Evolutionary conservation across 2,329 filamentous ascomycete genomes (phyloP).

Genomic region (Fusarium verrucosum): DNA sequence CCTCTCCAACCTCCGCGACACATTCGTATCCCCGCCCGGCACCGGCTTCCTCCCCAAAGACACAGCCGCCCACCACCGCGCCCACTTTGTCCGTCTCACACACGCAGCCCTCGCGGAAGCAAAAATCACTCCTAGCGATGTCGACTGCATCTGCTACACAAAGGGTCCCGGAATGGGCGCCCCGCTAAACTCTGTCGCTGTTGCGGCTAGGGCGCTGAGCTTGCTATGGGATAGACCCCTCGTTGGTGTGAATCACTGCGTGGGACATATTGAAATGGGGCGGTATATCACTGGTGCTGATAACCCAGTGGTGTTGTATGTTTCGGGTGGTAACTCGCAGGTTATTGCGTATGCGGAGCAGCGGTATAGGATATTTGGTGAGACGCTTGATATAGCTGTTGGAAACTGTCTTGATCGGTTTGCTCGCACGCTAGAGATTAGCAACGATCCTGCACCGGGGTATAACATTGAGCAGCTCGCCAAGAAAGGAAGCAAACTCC

Average conservation of each 20-base stretch:
- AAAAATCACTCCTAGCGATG: slow-evolving; percentile 66
- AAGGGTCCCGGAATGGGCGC: slow-evolving; percentile 97
- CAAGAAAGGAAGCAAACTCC: slow-evolving; percentile 73
- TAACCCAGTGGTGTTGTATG: slow-evolving; percentile 95
- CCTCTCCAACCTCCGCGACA: slow-evolving; percentile 94
- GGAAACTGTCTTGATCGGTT: slow-evolving; percentile 98
- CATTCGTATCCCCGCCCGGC: slow-evolving; percentile 89
- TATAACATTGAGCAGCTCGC: slow-evolving; percentile 98
- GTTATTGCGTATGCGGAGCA: slow-evolving; percentile 96
- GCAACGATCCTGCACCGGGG: slow-evolving; percentile 94
- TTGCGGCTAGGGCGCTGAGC: slow-evolving; percentile 82
- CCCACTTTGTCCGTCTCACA: slow-evolving; percentile 84
- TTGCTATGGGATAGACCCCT: slow-evolving; percentile 89
- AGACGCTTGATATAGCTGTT: slow-evolving; percentile 96
- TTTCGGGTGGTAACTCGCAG: slow-evolving; percentile 95
- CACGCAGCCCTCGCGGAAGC: slow-evolving; percentile 81
- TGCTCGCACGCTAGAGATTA: slow-evolving; percentile 87
- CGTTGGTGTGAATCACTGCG: slow-evolving; percentile 96
- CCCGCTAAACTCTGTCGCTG: slow-evolving; percentile 84
- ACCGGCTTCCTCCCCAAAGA: slow-evolving; percentile 97
- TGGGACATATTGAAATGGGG: slow-evolving; percentile 99
- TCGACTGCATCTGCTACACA: slow-evolving; percentile 96
- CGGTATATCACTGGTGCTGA: slow-evolving; percentile 87
- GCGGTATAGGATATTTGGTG: slow-evolving; percentile 96
- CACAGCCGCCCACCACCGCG: slow-evolving; percentile 89